Conservation (phyloP, 768 basidiomycete species). For the Mrakia blollopis region DNA sequence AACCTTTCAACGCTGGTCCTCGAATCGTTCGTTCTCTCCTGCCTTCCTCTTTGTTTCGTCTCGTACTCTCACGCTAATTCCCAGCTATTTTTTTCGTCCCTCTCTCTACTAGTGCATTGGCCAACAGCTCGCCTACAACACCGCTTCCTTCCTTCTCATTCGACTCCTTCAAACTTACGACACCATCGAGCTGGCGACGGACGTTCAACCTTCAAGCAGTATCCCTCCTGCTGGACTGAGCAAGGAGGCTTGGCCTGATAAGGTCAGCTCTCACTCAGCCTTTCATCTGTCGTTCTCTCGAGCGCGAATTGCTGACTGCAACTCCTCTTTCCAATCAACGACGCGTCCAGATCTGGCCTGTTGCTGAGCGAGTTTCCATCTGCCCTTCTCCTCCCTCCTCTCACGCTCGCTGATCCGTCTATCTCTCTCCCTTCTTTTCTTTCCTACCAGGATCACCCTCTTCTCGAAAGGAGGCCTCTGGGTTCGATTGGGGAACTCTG, state of each 20-base stretch:
- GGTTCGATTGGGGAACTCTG: conserved; percentile 6
- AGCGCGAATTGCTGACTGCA: neutral
- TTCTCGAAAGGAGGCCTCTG: conserved; percentile 15
- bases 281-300: neutral
- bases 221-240: conserved; percentile 55
- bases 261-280: neutral
- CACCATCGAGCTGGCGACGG: conserved; percentile 56
- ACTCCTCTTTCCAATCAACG: neutral
- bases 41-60: conserved; percentile 14
- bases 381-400: neutral
- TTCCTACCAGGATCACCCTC: conserved; percentile 9
- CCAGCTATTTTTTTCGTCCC: neutral
- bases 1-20: conserved; percentile 70
- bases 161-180: conserved; percentile 63
- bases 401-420: neutral
- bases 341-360: neutral
- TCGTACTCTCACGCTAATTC: no score
- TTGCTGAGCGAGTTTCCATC: conserved; percentile 5
- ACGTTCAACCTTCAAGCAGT: conserved; percentile 61
- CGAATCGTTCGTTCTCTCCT: conserved; percentile 41
- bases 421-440: neutral
- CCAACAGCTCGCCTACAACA: conserved; percentile 70
- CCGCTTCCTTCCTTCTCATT: conserved; percentile 67
- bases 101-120: conserved; percentile 55
- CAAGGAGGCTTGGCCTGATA: conserved; percentile 42